Evolutionary conservation across 176 grass and related monocot species (phyloP), one percentile per base, ranked within the genome.

Genomic region (Thalia dealbata): DNA sequence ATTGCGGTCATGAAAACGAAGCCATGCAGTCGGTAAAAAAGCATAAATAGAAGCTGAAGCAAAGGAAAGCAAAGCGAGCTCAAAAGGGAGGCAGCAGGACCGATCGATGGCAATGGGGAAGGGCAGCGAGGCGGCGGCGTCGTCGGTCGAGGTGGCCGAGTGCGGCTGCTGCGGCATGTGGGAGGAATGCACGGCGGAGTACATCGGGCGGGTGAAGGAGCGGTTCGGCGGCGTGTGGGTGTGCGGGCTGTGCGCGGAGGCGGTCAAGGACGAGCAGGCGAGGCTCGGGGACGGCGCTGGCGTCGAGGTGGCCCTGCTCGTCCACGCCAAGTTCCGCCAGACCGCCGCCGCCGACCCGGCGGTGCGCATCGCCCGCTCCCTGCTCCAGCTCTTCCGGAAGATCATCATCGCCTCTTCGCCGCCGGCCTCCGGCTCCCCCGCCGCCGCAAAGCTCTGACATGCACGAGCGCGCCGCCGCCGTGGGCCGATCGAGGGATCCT

Each of bases 231-330:
- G 88, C 16, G 78, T 78, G 35, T 91, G 85, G 88, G 85, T 87
- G n/a, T 87, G 88, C 44, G 84, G 88, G 43, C 78, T 91, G 35
- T 91, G 85, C 64, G 68, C 80, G 0, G 89, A 91, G 77, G 85
- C 85, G 22, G 81, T 91, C 71, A 81, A 88, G 69, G 89, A 91
- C 25, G 80, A 88, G 69, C 78, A 82, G 72, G 38, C 11, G 46
- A 70, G 82, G 77, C 79, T 74, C 0, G 78, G 83, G 11, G 77
- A 71, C 0, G 72, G 82, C 19, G 78, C 77, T 0, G 82, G 74
- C 70, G 70, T 88, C 24, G 74, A 88, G 23, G 80, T 51, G 10
- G 83, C 89, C 13, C 67, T 78, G 54, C 70, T 28, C 11, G 45
- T 82, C 54, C 89, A 81, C 59, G 70, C 77, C 52, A 81, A 78